Percentiles rank a stretch among this genome's conserved stretches.
Evolutionary conservation across 805 yeast species (phyloP).

Genomic region (Hanseniaspora guilliermondii): DNA sequence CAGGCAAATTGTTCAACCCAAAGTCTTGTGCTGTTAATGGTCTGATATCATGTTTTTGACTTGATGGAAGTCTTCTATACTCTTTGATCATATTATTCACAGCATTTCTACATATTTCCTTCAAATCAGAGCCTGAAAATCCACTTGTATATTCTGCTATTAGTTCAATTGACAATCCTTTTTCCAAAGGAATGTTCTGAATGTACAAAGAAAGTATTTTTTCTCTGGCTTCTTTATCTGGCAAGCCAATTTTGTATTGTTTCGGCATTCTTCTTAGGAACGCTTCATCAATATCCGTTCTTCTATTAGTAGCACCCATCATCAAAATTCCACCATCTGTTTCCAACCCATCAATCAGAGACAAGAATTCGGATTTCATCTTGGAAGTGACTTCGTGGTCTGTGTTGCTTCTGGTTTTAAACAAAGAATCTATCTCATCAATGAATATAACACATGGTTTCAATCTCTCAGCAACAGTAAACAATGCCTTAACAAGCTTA

Average conservation of each 20-base stretch:
- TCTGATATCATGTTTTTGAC: constrained; percentile 32
- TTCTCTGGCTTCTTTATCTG: constrained; percentile 52
- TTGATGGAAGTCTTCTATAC: constrained; percentile 38
- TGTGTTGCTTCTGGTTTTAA: constrained; percentile 66
- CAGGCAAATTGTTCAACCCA: neutral
- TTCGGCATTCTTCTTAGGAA: constrained; percentile 89
- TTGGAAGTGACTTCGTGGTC: constrained; percentile 95
- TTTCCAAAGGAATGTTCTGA: constrained; percentile 49
- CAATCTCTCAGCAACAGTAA: constrained; percentile 74
- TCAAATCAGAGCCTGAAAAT: constrained; percentile 79
- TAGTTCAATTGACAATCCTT: constrained; percentile 44
- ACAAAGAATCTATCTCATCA: constrained; percentile 90
- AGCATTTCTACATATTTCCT: constrained; percentile 86
- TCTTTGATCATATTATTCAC: constrained; percentile 83
- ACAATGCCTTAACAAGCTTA: constrained; percentile 84
- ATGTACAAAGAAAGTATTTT: constrained; percentile 61
- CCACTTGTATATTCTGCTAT: constrained; percentile 60
- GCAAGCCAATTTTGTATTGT: constrained; percentile 65
- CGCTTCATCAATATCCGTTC: constrained; percentile 83
- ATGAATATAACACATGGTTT: constrained; percentile 92
- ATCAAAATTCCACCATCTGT: constrained; percentile 72
- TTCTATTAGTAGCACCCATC: constrained; percentile 90
- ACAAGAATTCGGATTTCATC: constrained; percentile 94
- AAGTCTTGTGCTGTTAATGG: constrained; percentile 8
- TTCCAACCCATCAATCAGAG: constrained; percentile 86